phyloP scores from a whole-genome alignment of 805 yeast species.

The Wickerhamiella azyma region DNA sequence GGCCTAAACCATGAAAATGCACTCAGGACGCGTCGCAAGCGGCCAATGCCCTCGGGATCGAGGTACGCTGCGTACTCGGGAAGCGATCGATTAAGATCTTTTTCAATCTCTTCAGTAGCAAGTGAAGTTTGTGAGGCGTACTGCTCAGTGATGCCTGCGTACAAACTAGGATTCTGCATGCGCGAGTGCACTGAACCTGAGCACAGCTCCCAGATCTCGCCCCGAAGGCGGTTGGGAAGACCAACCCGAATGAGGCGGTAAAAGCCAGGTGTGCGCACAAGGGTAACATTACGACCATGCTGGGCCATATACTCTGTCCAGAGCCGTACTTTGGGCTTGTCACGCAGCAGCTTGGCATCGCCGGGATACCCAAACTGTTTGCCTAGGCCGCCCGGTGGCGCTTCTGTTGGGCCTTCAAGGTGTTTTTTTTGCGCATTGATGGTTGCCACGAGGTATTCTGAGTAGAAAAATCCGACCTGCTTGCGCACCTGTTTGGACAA shows the following conservation, averaged over 20 bases:
- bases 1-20: slow-evolving; percentile 97
- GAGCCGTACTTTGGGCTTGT: slow-evolving; percentile 70
- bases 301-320: slow-evolving; percentile 86
- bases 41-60: slow-evolving; percentile 64
- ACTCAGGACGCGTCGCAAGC: slow-evolving; percentile 75
- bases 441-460: slow-evolving; percentile 52
- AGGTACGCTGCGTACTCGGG: slow-evolving; percentile 97
- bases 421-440: slow-evolving; percentile 1
- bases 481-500: slow-evolving; percentile 43
- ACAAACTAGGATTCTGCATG: slow-evolving; percentile 46
- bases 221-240: slow-evolving; percentile 83
- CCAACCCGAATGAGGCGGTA: slow-evolving; percentile 80
- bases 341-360: slow-evolving; percentile 59
- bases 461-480: slow-evolving; percentile 58
- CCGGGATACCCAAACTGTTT: slow-evolving; percentile 80
- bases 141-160: slow-evolving; percentile 42
- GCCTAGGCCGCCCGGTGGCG: slow-evolving; percentile 82
- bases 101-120: slow-evolving; percentile 93
- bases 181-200: slow-evolving; percentile 75
- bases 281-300: slow-evolving; percentile 72
- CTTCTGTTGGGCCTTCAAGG: slow-evolving; percentile 10
- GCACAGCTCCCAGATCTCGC: slow-evolving; percentile 90
- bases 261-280: slow-evolving; percentile 62
- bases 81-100: slow-evolving; percentile 82
- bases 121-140: slow-evolving; percentile 53